These are phyloP conservation scores for Tylopilus sp. DNA, from an alignment of 768 basidiomycete species.

Conservation along the genomic window DNA sequence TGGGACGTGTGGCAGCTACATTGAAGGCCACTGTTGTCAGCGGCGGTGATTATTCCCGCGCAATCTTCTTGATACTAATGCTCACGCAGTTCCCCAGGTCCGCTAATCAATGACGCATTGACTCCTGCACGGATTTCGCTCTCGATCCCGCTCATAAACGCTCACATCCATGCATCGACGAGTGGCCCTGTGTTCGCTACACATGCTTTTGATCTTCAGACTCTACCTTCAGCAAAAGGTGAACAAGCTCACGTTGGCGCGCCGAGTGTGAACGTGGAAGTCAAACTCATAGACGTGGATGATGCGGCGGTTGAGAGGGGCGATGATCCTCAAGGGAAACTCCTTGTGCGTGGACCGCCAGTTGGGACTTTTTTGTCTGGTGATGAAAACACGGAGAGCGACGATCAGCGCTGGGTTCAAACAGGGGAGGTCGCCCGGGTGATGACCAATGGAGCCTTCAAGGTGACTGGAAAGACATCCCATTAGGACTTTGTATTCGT, in stretches of 20 bases:
- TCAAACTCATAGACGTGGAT: constrained; percentile 66
- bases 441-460: constrained; percentile 68
- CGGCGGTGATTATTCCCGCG: constrained; percentile 49
- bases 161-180: constrained; percentile 57
- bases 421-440: constrained; percentile 46
- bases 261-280: constrained; percentile 83
- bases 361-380: constrained; percentile 50
- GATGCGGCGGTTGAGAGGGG: constrained; percentile 65
- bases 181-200: constrained; percentile 79
- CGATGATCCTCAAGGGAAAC: constrained; percentile 57
- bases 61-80: background rate
- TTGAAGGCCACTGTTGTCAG: constrained; percentile 69
- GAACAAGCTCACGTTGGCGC: constrained; percentile 60
- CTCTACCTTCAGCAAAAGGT: constrained; percentile 44
- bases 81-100: constrained; percentile 36
- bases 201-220: constrained; percentile 83
- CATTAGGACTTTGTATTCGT: background rate
- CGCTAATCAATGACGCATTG: constrained; percentile 46
- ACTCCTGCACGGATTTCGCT: constrained; percentile 69
- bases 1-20: constrained; percentile 59
- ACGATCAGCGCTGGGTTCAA: constrained; percentile 41
- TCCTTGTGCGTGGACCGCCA: constrained; percentile 70
- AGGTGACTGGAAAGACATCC: constrained; percentile 19
- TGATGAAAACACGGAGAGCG: constrained; percentile 36
- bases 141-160: constrained; percentile 71